Evolutionary conservation across 2,329 filamentous ascomycete species (phyloP), one percentile per base, ranked within the genome.

Genomic region (Conoideocrella luteorostrata): DNA sequence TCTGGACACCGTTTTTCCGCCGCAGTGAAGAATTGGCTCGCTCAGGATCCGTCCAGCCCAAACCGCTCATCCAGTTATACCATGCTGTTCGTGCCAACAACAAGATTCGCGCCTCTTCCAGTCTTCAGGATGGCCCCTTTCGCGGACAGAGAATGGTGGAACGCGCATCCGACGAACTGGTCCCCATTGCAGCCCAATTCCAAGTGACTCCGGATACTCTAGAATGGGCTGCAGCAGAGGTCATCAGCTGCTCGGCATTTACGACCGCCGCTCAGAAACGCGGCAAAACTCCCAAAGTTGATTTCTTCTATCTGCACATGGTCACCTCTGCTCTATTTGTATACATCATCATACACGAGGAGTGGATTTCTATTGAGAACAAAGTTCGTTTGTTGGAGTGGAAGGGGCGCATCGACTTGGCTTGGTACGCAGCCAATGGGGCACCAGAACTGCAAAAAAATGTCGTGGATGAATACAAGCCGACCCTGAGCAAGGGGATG

Each of bases 361-460:
- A 39, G 2, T 67, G 63, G 61, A 59, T 66, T 42, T 26, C 34
- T 3, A 15, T 60, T 5, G 58, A 51, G 22, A 56, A 64, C 40
- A 80, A 80, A 51, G 62, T 67, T 17, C 72, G 81, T 3, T 62
- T 88, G 0, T 62, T 88, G 4, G 78, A 85, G 58, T 84, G 74
- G 72, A 87, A 86, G 57, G 77, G 68, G 4, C 72, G 82, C 32
- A 59, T 74, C 41, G 81, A 85, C 56, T 66, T 88, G 3, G 63
- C 71, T 29, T 70, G 82, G 67, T 88, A 88, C 54, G 76, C 77
- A 1, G 78, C 77, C 0, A 67, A 76, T 7, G 68, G 69, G 5
- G 66, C 68, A 0, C 75, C 81, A 0, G 37, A 49, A 29, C 50
- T 63, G 3, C n/a, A 55, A 34, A 22, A 15, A 5, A 47, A 56